Evolutionary conservation across 2,329 filamentous ascomycete genomes (phyloP), one percentile per base, ranked within the genome.

Genomic region (Lecanicillium sp.): DNA sequence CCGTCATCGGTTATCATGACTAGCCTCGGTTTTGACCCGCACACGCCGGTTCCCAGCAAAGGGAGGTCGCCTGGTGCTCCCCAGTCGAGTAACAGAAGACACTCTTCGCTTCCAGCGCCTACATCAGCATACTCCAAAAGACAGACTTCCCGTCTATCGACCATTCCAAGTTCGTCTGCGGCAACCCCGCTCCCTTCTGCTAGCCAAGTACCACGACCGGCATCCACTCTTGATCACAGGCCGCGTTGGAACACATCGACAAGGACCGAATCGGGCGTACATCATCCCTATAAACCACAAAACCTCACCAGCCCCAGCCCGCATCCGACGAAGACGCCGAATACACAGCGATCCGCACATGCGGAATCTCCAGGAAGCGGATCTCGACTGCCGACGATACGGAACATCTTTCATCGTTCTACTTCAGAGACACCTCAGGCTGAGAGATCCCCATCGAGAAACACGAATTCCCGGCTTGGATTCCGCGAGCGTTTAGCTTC

Each of bases 231-330:
- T 25, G 56, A 72, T 41, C 68, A 74, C 41, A 77, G 82, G 36
- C 86, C 86, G 4, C 73, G 79, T 42, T 92, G 86, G 86, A 90
- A 81, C 53, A 54, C 52, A 10, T 84, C 79, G 20, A 76, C 79
- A 5, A 87, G 82, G 4, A 63, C 64, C 6, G 72, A 79, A 44
- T 65, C 79, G n/a, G 71, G 81, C 22, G 73, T 76, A n/a, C 79
- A 80, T 18, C 79, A 84, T 56, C 77, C 77, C 55, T 83, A 79
- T 61, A 81, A 77, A 49, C 75, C 81, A 10, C 60, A 81, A 10
- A 74, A 61, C 27, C 60, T 77, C 32, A 79, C 74, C 6, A 76
- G 75, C 22, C 2, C 75, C 78, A 79, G 72, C 44, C 71, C 77
- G 0, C 75, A 75, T 44, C 59, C 71, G 5, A 74, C 65, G 49